Base-by-base conservation (phyloP, 805 yeast species). In the Tetrapisispora fleetii region DNA sequence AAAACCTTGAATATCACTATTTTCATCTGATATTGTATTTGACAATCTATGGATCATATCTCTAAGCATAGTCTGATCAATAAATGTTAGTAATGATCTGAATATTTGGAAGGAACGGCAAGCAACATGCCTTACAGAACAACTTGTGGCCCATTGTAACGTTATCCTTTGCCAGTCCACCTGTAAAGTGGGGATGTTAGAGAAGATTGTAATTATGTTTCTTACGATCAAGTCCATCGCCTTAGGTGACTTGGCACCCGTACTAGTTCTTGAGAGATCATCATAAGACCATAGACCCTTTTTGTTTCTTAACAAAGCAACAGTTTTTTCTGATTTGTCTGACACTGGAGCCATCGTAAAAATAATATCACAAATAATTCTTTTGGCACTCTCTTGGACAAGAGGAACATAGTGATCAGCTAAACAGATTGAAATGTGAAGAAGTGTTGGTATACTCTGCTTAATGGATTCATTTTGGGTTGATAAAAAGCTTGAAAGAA, bases 61-160 rank as follows among this genome's bases (percentile, higher is more conserved):
- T 48, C 87, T 79, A 41, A 95, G 70, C 96, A 93, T 91, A 11
- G 77, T 73, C 59, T 83, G 90, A 60, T 93, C 97, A 52, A 91
- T 69, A 56, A 82, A 80, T 9, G 86, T 77, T n/a, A 89, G 68
- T 49, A 93, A 65, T 3, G 95, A 85, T 40, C 99, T 73, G 68
- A 90, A 93, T 0, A 90, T 75, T 62, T 93, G 99, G 67, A 95
- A 91, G 0, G 98, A 90, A 24, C 99, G 76, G 55, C 99, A 93
- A 0, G 99, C 99, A 55, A 93, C 78, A 62, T 95, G 99, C 59
- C 97, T 76, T 1, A 91, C 98, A 2, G 97, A 95, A 69, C 98
- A 93, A 1, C 96, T 83, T 0, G 99, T 93, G 0, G 99, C 97
- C 99, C 99, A 93, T 28, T 76, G 74, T 35, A 95, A 71, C 0